Base-by-base conservation (phyloP, 768 basidiomycete species). In the Crucibulum laeve region DNA sequence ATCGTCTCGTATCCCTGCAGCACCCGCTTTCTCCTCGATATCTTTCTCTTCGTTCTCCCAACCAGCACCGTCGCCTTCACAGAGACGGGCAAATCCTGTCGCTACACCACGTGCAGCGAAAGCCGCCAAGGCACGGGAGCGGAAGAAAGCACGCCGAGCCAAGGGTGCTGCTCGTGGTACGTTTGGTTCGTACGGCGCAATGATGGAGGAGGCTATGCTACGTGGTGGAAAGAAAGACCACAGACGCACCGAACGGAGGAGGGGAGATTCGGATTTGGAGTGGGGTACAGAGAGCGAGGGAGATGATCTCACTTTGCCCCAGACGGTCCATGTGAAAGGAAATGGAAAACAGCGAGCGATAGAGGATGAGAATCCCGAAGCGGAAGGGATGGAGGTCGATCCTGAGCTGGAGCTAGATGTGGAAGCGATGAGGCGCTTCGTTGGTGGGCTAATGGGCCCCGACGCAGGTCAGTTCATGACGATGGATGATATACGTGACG, bases 401-500 rank as follows among this genome's bases (percentile, higher is more conserved):
- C 62, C 67, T 0, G 84, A 87, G 18, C 40, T 81, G 32, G 70
- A 70, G 6, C 30, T 72, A 7, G 67, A 73, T 50, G 32, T 67
- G 34, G 56, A 59, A 2, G 77, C 76, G 17, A 76, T 87, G 82
- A 57, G 60, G 46, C 55, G 61, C 11, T 86, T 86, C 46, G 64
- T 76, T 32, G 54, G 65, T 39, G 71, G 82, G 4, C 71, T 76
- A 50, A 61, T 75, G 45, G 69, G 65, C 0, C 21, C 49, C 5
- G 58, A 69, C 17, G 79, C 76, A 4, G 71, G 70, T 3, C 51
- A 46, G 35, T 70, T 73, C 48, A 61, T 75, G 36, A 82, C 81
- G n/a, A 79, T 81, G 63, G 84, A 81, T 53, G 87, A 90, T 60
- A 53, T 87, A 17, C 73, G 65, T 36, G 83, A 84, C 57, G 71